Evolutionary conservation across 1,284 basidiomycete genomes (phyloP), one percentile per base, ranked within the genome.

Genomic region (Earliella scabrosa): DNA sequence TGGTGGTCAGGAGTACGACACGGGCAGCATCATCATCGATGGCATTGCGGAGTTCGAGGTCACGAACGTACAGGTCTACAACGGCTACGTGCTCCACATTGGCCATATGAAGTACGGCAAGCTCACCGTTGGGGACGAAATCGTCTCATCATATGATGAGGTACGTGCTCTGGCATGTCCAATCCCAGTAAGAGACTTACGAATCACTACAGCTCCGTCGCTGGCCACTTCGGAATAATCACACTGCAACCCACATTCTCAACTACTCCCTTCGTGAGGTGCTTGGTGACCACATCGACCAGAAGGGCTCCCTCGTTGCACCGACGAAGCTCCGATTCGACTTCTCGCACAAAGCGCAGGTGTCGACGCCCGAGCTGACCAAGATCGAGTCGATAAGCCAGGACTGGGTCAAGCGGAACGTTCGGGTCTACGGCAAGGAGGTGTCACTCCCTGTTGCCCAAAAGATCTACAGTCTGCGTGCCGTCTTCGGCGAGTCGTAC

Each of bases 211-310:
- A 93, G 90, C 84, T 95, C 40, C 93, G 97, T 47, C 86, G 97
- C 57, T 95, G 92, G 90, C 96, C 96, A 0, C 78, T 99, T 57
- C 88, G 95, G 58, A 98, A 95, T 77, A 99, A 99, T 71, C 97
- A 99, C 78, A 99, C 97, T 23, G 97, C 91, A 14, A 99, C 97
- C 0, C 97, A 99, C 73, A 97, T 99, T 63, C 91, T 99, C 68
- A 99, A 99, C 79, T 99, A 82, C 72, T 86, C 82, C 52, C 84
- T 99, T 4, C 90, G 97, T 29, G 96, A 98, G 71, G 84, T 95
- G 3, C 86, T 98, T 9, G 97, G 97, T 27, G 95, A 98, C 70
- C 96, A 98, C 70, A 90, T 98, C 56, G 96, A 99, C 73, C 97
- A 99, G 73, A 97, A 95, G 72, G 97, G 97, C 18, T 99, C 97